Percentiles rank a stretch among this genome's conserved stretches.
Conservation (phyloP, 2,329 filamentous ascomycete species). For the Aaosphaeria pasadenensis region DNA sequence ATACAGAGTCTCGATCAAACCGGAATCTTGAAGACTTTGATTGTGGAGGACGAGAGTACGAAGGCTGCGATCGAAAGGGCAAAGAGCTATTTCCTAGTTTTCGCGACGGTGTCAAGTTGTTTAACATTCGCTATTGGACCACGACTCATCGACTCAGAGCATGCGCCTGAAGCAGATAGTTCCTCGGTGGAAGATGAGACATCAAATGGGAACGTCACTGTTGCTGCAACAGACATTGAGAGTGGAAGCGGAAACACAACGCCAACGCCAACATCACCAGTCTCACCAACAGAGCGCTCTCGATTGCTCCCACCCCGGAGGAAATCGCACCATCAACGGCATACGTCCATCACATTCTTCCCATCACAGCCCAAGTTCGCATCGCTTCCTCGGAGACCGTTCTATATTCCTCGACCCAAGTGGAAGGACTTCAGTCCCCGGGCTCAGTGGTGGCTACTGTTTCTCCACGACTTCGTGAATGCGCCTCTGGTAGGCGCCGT, state of each 20-base stretch:
- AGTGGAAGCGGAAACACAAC: neutral
- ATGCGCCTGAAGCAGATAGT: slow-evolving; percentile 23
- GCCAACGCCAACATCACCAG: neutral
- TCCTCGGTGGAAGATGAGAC: slow-evolving; percentile 5
- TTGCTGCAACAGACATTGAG: neutral
- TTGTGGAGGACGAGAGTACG: slow-evolving; percentile 44
- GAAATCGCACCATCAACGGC: slow-evolving; percentile 5
- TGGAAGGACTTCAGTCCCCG: slow-evolving; percentile 21
- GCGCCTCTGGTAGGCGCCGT: slow-evolving; percentile 26
- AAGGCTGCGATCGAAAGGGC: slow-evolving; percentile 53
- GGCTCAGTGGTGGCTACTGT: slow-evolving; percentile 27
- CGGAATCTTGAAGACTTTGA: slow-evolving; percentile 50
- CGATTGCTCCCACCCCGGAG: neutral
- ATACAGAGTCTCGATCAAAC: slow-evolving; percentile 53
- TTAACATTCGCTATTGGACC: slow-evolving; percentile 64
- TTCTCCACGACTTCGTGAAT: slow-evolving; percentile 31
- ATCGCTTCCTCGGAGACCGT: slow-evolving; percentile 18
- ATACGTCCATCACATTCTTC: slow-evolving; percentile 26
- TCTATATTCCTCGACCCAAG: slow-evolving; percentile 16
- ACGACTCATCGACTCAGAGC: slow-evolving; percentile 50
- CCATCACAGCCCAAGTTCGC: slow-evolving; percentile 25
- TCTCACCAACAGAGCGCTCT: slow-evolving; percentile 1
- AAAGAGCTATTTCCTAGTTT: slow-evolving; percentile 65
- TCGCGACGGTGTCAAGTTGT: slow-evolving; percentile 60
- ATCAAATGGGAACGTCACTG: slow-evolving; percentile 1